Conservation (phyloP, 306 rosid genomes). For the Pyrus communis region DNA sequence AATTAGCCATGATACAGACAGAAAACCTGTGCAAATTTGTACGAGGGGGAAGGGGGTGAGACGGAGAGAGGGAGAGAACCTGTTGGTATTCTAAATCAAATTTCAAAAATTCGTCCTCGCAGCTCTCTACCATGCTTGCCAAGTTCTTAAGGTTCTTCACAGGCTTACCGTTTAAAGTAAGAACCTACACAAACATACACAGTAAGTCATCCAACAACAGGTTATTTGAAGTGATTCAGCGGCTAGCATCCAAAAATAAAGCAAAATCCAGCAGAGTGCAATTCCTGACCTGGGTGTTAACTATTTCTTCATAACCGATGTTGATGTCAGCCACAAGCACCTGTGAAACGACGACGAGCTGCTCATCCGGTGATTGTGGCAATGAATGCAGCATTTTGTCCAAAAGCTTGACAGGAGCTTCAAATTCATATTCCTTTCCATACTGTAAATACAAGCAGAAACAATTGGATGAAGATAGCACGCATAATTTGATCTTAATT, state of each 20-base stretch:
- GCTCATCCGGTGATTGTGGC: constrained; percentile 83
- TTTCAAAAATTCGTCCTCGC: constrained; percentile 68
- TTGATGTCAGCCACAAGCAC: constrained; percentile 95
- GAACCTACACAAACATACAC: constrained; percentile 43
- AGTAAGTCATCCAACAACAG: neutral
- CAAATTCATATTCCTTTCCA: constrained; percentile 85
- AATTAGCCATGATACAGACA: neutral
- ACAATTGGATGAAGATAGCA: neutral
- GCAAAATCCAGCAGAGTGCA: neutral
- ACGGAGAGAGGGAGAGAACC: constrained; percentile 34
- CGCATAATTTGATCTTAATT: neutral
- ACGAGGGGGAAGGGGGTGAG: neutral
- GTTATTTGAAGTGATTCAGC: neutral
- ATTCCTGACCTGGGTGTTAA: constrained; percentile 72
- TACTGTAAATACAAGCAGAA: constrained; percentile 41
- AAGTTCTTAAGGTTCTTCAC: constrained; percentile 79
- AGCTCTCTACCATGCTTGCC: constrained; percentile 83
- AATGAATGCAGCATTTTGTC: constrained; percentile 80
- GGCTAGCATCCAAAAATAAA: neutral
- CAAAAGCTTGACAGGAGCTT: constrained; percentile 93
- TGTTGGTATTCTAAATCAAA: constrained; percentile 84
- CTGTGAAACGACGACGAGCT: constrained; percentile 92
- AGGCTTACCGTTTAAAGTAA: constrained; percentile 80
- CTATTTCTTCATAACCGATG: constrained; percentile 91
- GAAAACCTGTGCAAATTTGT: neutral